Conservation (phyloP, 352 stramenopile genomes). For the Pythium sukuiense region DNA sequence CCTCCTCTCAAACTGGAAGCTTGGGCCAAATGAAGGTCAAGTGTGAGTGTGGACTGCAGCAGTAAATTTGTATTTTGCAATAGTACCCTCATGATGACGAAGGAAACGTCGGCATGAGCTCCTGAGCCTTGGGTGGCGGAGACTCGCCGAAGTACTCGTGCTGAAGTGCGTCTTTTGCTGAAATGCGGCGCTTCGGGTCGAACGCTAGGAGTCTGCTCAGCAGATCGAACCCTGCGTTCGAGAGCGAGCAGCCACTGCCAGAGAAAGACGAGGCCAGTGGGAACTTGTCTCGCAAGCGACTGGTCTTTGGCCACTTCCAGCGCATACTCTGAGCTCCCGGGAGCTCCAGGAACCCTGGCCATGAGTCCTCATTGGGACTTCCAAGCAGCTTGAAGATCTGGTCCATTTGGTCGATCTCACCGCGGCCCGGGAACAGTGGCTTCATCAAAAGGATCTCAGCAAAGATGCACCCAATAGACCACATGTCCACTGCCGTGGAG, state of each 20-base stretch:
- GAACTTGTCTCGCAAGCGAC: slow-evolving; percentile 77
- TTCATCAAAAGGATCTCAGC: slow-evolving; percentile 94
- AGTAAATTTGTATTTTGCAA: not conserved
- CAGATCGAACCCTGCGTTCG: slow-evolving; percentile 75
- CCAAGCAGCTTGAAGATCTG: slow-evolving; percentile 96
- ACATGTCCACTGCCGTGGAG: slow-evolving; percentile 96
- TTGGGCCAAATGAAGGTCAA: not conserved
- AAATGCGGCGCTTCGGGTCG: slow-evolving; percentile 60
- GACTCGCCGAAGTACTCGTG: slow-evolving; percentile 83
- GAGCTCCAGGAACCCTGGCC: slow-evolving; percentile 74
- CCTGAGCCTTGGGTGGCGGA: slow-evolving; percentile 57
- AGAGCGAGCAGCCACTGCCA: slow-evolving; percentile 53
- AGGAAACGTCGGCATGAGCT: slow-evolving; percentile 83
- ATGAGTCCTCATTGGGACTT: slow-evolving; percentile 87
- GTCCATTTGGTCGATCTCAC: slow-evolving; percentile 96
- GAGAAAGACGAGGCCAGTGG: slow-evolving; percentile 61
- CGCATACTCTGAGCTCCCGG: slow-evolving; percentile 60
- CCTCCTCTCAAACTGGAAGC: not conserved
- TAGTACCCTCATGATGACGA: slow-evolving; percentile 20
- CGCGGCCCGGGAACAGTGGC: slow-evolving; percentile 91
- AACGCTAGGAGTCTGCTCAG: slow-evolving; percentile 45
- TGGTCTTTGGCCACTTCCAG: slow-evolving; percentile 75
- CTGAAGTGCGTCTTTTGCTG: slow-evolving; percentile 71
- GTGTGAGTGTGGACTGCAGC: not conserved
- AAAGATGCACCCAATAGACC: slow-evolving; percentile 96